These are phyloP conservation scores for Cytospora schulzeri DNA, from an alignment of 2,329 filamentous ascomycete species.

Conservation along the genomic window DNA sequence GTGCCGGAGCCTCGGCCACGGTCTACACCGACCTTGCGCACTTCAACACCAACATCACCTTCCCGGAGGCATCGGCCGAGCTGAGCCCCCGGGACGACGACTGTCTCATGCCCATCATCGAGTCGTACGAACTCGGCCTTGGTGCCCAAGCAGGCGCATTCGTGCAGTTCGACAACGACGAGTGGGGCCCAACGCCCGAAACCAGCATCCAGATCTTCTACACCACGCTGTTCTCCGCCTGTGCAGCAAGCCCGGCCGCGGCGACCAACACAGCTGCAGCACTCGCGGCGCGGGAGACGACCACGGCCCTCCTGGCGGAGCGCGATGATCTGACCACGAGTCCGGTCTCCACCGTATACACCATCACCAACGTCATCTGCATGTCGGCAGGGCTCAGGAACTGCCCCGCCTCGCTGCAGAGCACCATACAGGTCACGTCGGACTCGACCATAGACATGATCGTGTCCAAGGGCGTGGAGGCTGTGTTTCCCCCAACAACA, in stretches of 20 bases:
- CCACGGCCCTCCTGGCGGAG: slow-evolving; percentile 1
- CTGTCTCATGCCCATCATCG: slow-evolving; percentile 49
- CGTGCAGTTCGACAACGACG: slow-evolving; percentile 43
- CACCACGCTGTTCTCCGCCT: slow-evolving; percentile 50
- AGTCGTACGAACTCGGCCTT: slow-evolving; percentile 54
- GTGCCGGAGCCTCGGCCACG: slow-evolving; percentile 35
- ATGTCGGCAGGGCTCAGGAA: slow-evolving; percentile 44
- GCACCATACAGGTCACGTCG: slow-evolving; percentile 42
- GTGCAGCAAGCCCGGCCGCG: slow-evolving; percentile 38
- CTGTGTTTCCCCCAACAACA: slow-evolving; percentile 45
- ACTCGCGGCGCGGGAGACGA: slow-evolving; percentile 26
- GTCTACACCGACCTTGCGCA: slow-evolving; percentile 57
- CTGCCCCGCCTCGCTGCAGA: slow-evolving; percentile 55
- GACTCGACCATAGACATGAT: slow-evolving; percentile 45
- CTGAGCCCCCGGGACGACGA: slow-evolving; percentile 34
- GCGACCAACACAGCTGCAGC: slow-evolving; percentile 25
- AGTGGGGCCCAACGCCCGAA: slow-evolving; percentile 52
- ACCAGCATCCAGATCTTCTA: slow-evolving; percentile 55
- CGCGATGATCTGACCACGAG: slow-evolving; percentile 40
- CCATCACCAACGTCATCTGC: slow-evolving; percentile 50
- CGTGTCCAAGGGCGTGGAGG: slow-evolving; percentile 41
- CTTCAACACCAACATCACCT: slow-evolving; percentile 54
- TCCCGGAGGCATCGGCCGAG: slow-evolving; percentile 23
- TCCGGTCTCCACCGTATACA: slow-evolving; percentile 41
- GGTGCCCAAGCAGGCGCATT: slow-evolving; percentile 58